Conservation (phyloP, 2,329 filamentous ascomycete species). For the Xylariaceae sp. region DNA sequence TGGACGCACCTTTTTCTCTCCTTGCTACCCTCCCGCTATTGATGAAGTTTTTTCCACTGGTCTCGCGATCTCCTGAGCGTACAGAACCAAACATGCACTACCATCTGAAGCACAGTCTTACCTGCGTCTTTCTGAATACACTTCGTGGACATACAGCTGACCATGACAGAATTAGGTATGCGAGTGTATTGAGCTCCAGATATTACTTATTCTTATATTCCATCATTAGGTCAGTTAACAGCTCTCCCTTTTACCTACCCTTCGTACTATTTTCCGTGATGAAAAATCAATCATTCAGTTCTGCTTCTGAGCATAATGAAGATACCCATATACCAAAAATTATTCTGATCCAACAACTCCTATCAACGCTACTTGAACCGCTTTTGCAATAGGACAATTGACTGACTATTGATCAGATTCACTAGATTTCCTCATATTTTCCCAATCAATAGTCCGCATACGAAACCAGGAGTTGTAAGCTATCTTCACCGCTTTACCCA, state of each 20-base stretch:
- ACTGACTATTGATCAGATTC: conserved; percentile 20
- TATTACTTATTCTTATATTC: no score
- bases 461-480: conserved; percentile 2
- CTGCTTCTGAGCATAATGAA: conserved; percentile 76
- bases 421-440: background rate
- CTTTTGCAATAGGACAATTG: conserved; percentile 15
- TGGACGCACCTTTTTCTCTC: background rate
- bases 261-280: conserved; percentile 59
- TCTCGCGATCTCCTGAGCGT: conserved; percentile 67
- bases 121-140: conserved; percentile 27
- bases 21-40: conserved; percentile 44
- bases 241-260: background rate
- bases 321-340: conserved; percentile 71
- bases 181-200: background rate
- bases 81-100: conserved; percentile 74
- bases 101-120: conserved; percentile 66
- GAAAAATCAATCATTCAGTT: conserved; percentile 70
- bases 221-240: conserved; percentile 12
- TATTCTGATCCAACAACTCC: conserved; percentile 50
- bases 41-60: conserved; percentile 66
- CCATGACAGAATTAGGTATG: conserved; percentile 15
- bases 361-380: background rate
- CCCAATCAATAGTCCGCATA: background rate
- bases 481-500: background rate
- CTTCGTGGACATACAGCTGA: conserved; percentile 27